Evolutionary conservation across 1,139 yeast genomes (phyloP).

Genomic region (Taphrina flavorubra): DNA sequence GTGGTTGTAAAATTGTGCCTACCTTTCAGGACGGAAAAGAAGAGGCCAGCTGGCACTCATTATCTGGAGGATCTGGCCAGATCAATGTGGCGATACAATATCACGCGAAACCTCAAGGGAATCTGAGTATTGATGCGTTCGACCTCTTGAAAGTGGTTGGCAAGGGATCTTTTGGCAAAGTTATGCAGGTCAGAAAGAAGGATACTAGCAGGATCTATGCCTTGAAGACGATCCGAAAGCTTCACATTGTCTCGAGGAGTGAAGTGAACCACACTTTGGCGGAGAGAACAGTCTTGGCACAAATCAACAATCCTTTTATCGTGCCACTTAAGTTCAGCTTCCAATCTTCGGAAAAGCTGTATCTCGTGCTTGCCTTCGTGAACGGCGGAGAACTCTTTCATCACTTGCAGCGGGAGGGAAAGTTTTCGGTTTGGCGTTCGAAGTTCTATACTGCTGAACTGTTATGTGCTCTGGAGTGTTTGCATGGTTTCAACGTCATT

Average conservation of each 20-base stretch:
- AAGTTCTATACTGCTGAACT: conserved; percentile 94
- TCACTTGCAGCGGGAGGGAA: conserved; percentile 89
- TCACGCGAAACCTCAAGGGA: conserved; percentile 72
- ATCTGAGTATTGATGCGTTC: conserved; percentile 85
- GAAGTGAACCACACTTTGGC: conserved; percentile 97
- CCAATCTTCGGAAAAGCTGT: conserved; percentile 92
- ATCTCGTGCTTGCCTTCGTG: conserved; percentile 86
- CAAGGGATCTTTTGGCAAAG: conserved; percentile 97
- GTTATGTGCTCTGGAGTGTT: conserved; percentile 85
- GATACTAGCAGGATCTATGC: conserved; percentile 96
- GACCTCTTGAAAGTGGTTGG: conserved; percentile 93
- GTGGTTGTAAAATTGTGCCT: conserved; percentile 51
- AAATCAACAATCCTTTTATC: conserved; percentile 93
- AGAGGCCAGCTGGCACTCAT: conserved; percentile 49
- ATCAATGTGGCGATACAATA: conserved; percentile 73
- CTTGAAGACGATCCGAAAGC: conserved; percentile 86
- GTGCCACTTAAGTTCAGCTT: conserved; percentile 96
- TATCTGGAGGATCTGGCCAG: conserved; percentile 54
- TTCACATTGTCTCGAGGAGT: conserved; percentile 89
- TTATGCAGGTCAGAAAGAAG: conserved; percentile 95
- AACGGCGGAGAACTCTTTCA: conserved; percentile 97
- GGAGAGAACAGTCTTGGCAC: conserved; percentile 91
- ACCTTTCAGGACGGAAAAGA: conserved; percentile 46
- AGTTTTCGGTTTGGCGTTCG: conserved; percentile 85
- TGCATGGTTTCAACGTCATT: conserved; percentile 88